Conservation (phyloP, 805 yeast genomes). For the Yamadazyma takamatsuzukensis region DNA sequence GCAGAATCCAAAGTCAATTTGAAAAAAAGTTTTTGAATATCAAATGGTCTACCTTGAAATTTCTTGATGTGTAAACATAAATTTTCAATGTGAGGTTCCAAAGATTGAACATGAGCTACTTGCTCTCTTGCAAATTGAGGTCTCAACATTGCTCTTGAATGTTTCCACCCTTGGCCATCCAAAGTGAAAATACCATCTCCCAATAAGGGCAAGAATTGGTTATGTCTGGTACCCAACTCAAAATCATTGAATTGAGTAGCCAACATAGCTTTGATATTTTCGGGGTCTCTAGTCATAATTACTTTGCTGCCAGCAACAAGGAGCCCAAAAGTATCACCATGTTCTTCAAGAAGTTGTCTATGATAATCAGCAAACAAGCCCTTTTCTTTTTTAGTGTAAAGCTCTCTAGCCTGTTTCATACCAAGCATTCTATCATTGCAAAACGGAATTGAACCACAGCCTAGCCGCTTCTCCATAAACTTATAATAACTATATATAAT, state of each 20-base stretch:
- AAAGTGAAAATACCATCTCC: conserved; percentile 44
- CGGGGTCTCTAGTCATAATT: conserved; percentile 33
- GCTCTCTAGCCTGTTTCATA: no score
- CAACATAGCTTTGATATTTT: conserved; percentile 39
- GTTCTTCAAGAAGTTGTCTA: no score
- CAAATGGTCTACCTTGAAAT: conserved; percentile 24
- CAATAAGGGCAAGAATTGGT: conserved; percentile 32
- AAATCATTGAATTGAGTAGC: conserved; percentile 42
- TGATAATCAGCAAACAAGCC: no score
- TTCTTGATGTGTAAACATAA: conserved; percentile 29
- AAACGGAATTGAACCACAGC: no score
- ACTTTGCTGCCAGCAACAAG: conserved; percentile 19
- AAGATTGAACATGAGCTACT: conserved; percentile 34
- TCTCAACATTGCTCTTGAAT: conserved; percentile 40
- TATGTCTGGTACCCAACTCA: conserved; percentile 36
- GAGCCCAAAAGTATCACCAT: conserved; percentile 5
- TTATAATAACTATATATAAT: no score
- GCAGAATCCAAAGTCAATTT: conserved; percentile 39
- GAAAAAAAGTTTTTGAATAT: conserved; percentile 37
- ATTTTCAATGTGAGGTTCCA: conserved; percentile 39
- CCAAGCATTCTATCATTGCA: no score
- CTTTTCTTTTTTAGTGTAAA: no score
- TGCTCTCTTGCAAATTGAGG: conserved; percentile 45
- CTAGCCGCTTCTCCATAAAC: no score
- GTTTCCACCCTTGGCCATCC: conserved; percentile 42